Base-by-base conservation (phyloP, 2,329 filamentous ascomycete species). In the Fonsecaea pugnacius region DNA sequence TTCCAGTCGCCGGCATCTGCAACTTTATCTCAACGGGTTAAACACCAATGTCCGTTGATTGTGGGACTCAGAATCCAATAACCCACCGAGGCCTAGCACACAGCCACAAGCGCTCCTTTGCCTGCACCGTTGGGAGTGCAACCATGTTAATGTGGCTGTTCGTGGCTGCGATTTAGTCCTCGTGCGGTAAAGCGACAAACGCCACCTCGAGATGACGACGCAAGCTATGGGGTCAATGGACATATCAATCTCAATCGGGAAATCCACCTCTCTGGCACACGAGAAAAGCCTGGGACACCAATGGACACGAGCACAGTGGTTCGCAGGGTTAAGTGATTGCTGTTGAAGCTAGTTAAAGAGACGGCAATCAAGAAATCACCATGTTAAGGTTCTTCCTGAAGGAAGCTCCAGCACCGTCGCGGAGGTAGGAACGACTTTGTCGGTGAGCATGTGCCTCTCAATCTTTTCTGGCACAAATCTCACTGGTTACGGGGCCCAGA, bases 101-200 rank as follows among this genome's bases (percentile, higher is more conserved):
- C 27, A 32, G 51, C 51, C 51, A 53, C 51, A 33, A 58, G 55
- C 30, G 55, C 38, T 43, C 30, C 36, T 46, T 27, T 36, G 12
- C 43, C 57, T 30, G 30, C 50, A 35, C 46, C n/a, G 27, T 33
- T 35, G 27, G 27, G 14, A 33, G 51, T 53, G 27, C 40, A 55
- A 36, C 53, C 52, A 33, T 38, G 40, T 18, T 24, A 52, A 52
- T n/a, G 59, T 62, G 59, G 63, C 63, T 36, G n/a, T 40, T 40
- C n/a, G 59, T 60, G 59, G 63, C 63, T 48, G n/a, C 36, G 9
- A 51, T 16, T 30, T 62, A 62, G 55, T 56, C 55, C 48, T 35
- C 16, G 55, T 40, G n/a, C 30, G 60, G 53, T 9, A 59, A 38
- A 52, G 46, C 38, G n/a, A 58, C n/a, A 46, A 46, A 16, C 12